Percentiles rank a stretch among this genome's conserved stretches.
phyloP scores from a whole-genome alignment of 163 green algal species.

The Chlorella variabilis region DNA sequence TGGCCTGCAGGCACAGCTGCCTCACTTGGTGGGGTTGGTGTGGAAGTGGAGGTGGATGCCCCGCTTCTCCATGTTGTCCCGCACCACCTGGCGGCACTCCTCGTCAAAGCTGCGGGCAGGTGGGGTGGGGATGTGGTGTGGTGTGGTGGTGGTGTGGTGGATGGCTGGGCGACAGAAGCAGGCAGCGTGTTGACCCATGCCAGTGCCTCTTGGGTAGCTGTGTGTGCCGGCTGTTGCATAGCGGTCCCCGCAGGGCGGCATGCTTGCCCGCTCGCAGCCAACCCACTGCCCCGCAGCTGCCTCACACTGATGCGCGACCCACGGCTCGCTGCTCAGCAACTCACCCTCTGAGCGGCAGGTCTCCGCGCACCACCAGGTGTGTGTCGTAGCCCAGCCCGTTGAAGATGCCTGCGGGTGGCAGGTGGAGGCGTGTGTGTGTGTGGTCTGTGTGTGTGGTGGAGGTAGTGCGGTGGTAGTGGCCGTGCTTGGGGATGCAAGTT shows the following conservation, averaged over 20 bases:
- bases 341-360: constrained; percentile 68
- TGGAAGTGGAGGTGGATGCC: constrained; percentile 82
- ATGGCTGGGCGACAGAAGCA: too few relatives aligned
- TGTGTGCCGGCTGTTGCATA: too few relatives aligned
- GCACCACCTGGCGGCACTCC: constrained; percentile 82
- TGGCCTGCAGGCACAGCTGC: too few relatives aligned
- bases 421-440: neutral
- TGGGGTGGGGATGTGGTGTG: neutral
- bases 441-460: neutral
- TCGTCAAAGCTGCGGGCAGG: constrained; percentile 82
- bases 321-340: too few relatives aligned
- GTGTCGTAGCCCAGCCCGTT: constrained; percentile 83
- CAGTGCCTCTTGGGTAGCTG: too few relatives aligned
- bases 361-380: constrained; percentile 84
- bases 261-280: too few relatives aligned
- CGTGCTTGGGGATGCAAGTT: too few relatives aligned
- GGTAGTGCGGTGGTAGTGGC: too few relatives aligned
- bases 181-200: too few relatives aligned
- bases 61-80: constrained; percentile 78
- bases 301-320: too few relatives aligned
- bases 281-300: too few relatives aligned
- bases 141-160: neutral
- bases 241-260: too few relatives aligned
- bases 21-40: constrained; percentile 58
- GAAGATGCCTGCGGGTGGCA: constrained; percentile 88